phyloP scores from a whole-genome alignment of 805 yeast species.

The fission yeast (Schizosaccharomyces pombe) region DNA sequence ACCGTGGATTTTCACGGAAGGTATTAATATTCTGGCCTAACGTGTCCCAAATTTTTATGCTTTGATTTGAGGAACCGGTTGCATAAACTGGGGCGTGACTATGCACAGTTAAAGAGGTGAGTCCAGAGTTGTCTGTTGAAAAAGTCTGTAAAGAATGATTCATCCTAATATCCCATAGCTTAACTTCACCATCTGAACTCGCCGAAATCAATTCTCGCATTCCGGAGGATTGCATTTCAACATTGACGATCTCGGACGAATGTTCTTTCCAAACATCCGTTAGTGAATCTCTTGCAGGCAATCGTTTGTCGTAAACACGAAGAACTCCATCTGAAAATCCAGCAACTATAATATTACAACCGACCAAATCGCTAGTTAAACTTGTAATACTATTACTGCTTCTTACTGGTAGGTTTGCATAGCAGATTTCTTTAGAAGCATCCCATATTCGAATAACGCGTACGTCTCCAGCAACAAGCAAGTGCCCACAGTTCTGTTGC shows the following conservation, averaged over 20 bases:
- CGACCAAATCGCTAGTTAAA: constrained; percentile 81
- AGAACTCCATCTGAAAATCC: constrained; percentile 83
- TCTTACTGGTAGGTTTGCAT: constrained; percentile 73
- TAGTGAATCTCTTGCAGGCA: constrained; percentile 68
- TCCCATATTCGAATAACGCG: constrained; percentile 86
- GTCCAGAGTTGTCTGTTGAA: constrained; percentile 27
- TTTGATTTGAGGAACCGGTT: constrained; percentile 45
- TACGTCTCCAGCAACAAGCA: constrained; percentile 84
- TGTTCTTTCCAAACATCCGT: constrained; percentile 50
- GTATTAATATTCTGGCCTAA: constrained; percentile 49
- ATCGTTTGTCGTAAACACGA: constrained; percentile 72
- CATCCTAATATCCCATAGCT: constrained; percentile 72
- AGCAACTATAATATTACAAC: constrained; percentile 71
- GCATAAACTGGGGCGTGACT: constrained; percentile 92
- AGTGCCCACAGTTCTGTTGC: constrained; percentile 88
- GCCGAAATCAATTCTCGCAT: constrained; percentile 73
- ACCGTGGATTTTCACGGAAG: constrained; percentile 25
- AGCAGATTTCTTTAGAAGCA: constrained; percentile 76
- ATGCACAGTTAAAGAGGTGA: constrained; percentile 59
- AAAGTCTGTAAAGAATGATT: constrained; percentile 45
- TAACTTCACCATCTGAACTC: constrained; percentile 49
- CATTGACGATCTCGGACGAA: constrained; percentile 40
- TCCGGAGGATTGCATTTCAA: constrained; percentile 94
- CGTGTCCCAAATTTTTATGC: constrained; percentile 64
- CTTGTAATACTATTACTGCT: constrained; percentile 74